phyloP scores from a whole-genome alignment of 1,284 basidiomycete species.

The Pascua guehoae region DNA sequence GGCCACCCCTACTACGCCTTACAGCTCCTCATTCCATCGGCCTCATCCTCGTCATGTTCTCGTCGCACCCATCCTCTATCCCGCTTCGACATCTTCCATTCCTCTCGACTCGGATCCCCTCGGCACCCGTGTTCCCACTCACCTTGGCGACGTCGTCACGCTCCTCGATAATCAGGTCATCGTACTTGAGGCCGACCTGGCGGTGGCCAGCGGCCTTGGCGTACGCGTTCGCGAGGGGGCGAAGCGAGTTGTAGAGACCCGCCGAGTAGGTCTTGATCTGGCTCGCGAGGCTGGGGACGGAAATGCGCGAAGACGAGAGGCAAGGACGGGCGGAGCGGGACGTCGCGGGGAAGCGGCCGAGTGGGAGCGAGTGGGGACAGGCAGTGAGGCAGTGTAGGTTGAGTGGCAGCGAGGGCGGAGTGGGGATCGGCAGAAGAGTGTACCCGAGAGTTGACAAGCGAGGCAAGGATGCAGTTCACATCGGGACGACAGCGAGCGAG shows the following conservation, averaged over 20 bases:
- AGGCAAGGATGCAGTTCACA: too few species aligned
- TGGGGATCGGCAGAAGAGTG: neutral
- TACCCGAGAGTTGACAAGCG: too few species aligned
- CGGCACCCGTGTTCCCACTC: constrained; percentile 11
- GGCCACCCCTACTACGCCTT: too few species aligned
- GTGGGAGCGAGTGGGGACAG: too few species aligned
- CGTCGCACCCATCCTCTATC: constrained; percentile 9
- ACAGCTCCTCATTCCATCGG: too few species aligned
- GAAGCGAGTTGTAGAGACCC: constrained; percentile 54
- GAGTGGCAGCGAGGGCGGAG: too few species aligned
- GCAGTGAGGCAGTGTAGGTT: too few species aligned
- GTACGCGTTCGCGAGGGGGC: constrained; percentile 82
- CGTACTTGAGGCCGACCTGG: constrained; percentile 85
- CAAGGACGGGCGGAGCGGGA: too few species aligned
- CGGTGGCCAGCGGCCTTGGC: constrained; percentile 79
- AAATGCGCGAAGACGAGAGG: neutral
- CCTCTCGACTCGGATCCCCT: neutral
- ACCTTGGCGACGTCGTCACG: constrained; percentile 80
- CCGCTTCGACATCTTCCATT: constrained; percentile 55
- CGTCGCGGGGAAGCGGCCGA: too few species aligned
- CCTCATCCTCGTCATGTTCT: neutral
- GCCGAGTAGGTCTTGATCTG: constrained; percentile 66
- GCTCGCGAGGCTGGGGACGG: constrained; percentile 58
- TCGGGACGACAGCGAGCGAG: too few species aligned
- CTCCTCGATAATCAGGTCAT: constrained; percentile 92